These are phyloP conservation scores for Acacia acuminata DNA, from an alignment of 306 rosid genomes.

Conservation along the genomic window DNA sequence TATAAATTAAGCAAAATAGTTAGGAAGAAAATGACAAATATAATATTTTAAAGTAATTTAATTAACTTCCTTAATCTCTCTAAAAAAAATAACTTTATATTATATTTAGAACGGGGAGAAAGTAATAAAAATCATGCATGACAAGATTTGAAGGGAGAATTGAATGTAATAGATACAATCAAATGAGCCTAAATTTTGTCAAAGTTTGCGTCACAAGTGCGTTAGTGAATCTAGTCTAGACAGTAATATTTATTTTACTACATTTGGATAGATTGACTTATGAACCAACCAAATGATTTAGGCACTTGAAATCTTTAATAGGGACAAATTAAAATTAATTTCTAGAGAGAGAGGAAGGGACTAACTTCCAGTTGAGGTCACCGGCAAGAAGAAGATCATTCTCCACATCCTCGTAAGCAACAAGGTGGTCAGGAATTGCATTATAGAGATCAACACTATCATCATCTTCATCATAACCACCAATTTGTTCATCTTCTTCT, in stretches of 20 bases:
- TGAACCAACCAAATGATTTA: not conserved
- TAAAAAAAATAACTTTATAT: too few relatives aligned
- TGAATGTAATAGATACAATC: too few relatives aligned
- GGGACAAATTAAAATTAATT: not conserved
- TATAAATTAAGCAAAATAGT: too few relatives aligned
- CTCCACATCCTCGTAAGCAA: constrained; percentile 90
- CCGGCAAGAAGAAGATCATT: constrained; percentile 96
- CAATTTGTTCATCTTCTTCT: not conserved
- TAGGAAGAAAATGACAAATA: too few relatives aligned
- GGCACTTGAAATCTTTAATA: not conserved
- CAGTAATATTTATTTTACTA: not conserved
- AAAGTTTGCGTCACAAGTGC: not conserved
- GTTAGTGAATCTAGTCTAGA: not conserved
- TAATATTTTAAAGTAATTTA: too few relatives aligned
- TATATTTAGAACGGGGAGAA: too few relatives aligned
- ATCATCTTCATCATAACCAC: too few relatives aligned
- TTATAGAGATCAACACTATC: constrained; percentile 62
- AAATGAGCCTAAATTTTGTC: too few relatives aligned
- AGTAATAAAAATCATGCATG: too few relatives aligned
- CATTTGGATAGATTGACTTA: not conserved
- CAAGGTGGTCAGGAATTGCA: constrained; percentile 80
- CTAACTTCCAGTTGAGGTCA: constrained; percentile 89
- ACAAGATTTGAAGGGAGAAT: too few relatives aligned
- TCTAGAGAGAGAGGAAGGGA: not conserved
- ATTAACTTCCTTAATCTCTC: too few relatives aligned